Evolutionary conservation across 1,139 yeast species (phyloP).

Genomic region (Diutina siamensis): DNA sequence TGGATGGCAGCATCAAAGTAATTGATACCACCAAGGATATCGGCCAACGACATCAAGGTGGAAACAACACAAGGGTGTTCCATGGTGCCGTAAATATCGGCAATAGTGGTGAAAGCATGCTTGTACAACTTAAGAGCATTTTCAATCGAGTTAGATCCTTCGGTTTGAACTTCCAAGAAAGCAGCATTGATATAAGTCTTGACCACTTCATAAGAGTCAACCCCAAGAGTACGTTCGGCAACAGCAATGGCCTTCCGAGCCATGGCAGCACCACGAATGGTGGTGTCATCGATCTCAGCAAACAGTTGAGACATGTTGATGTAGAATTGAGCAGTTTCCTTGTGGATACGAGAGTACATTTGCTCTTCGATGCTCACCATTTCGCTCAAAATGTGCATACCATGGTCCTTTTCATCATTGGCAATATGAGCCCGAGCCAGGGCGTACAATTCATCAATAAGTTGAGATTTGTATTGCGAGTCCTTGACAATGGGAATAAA

Average conservation of each 20-base stretch:
- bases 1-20: constrained; percentile 21
- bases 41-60: constrained; percentile 54
- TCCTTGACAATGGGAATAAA: constrained; percentile 69
- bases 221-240: constrained; percentile 70
- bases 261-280: constrained; percentile 48
- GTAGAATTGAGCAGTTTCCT: constrained; percentile 67
- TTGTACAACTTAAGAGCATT: constrained; percentile 54
- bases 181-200: constrained; percentile 70
- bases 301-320: constrained; percentile 55
- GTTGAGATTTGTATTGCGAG: constrained; percentile 50
- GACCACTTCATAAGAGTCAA: constrained; percentile 69
- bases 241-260: constrained; percentile 64
- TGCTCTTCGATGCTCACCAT: constrained; percentile 69
- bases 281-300: constrained; percentile 45
- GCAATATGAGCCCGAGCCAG: constrained; percentile 46
- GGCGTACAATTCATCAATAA: constrained; percentile 72
- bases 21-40: constrained; percentile 44
- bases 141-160: constrained; percentile 26
- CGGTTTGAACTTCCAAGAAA: constrained; percentile 51
- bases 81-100: constrained; percentile 1
- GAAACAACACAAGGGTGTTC: constrained; percentile 27
- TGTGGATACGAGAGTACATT: constrained; percentile 70
- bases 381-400: constrained; percentile 52
- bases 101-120: background rate
- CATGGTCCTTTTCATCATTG: constrained; percentile 34